Percentiles rank a stretch among this genome's conserved stretches.
These are phyloP conservation scores for Chaetomium tenue DNA, from an alignment of 495 filamentous ascomycete genomes.

Conservation along the genomic window DNA sequence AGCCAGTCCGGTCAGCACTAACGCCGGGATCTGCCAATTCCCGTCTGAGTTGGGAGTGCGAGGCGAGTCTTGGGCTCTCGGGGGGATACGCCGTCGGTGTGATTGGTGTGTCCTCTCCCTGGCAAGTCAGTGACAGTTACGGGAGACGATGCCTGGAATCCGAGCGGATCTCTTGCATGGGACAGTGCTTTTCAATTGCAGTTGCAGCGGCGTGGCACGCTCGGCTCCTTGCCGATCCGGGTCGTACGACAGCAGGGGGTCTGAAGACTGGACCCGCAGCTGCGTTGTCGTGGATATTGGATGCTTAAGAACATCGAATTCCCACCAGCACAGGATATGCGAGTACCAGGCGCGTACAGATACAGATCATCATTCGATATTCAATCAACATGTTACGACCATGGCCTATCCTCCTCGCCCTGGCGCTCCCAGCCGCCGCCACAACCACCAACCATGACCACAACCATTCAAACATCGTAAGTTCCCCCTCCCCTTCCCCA, in stretches of 20 bases:
- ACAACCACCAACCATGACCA: neutral
- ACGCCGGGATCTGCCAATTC: no score
- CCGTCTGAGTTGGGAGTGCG: no score
- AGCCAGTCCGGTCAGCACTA: no score
- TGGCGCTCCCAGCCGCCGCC: slow-evolving; percentile 5
- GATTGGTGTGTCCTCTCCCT: no score
- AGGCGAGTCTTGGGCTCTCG: no score
- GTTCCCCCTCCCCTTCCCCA: neutral
- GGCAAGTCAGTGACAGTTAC: no score
- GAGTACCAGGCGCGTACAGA: neutral
- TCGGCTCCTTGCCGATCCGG: neutral
- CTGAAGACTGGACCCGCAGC: no score
- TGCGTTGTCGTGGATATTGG: neutral
- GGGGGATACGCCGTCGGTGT: no score
- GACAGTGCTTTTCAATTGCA: no score
- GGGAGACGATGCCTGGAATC: neutral
- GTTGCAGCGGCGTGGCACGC: neutral
- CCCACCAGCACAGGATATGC: neutral
- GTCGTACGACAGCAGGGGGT: no score
- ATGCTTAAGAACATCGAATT: neutral
- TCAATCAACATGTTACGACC: neutral
- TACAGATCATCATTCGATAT: neutral
- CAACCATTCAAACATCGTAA: neutral
- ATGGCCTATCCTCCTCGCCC: neutral
- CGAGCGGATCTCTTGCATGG: no score